Base-by-base conservation (phyloP, 345 rosid species). In the Eucalyptus curtisii region DNA sequence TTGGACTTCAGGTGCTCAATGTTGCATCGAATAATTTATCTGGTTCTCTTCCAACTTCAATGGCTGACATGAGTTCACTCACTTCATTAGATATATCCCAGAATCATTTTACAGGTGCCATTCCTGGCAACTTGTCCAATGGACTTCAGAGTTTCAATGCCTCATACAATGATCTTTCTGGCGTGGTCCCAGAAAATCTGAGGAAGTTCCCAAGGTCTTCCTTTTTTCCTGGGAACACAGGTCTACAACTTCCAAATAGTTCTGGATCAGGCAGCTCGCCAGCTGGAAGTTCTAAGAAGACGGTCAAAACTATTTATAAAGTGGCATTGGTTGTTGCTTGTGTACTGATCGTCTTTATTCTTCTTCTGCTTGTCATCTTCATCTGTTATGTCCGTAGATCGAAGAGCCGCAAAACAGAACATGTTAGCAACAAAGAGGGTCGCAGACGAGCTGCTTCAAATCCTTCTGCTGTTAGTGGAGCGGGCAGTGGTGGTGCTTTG, bases 151-250 rank as follows among this genome's bases (percentile, higher is more conserved):
- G 92, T 90, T 95, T 98, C 89, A 98, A 97, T 90, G 98, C 92
- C 85, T 95, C 99, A 24, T 90, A 93, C 89, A 98, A 98, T 89
- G 95, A 97, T 93, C 95, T 98, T 79, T 96, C 98, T 87, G 99
- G 99, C 27, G 92, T 90, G 90, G 98, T 97, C 89, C 99, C 99
- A 52, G 98, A 95, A 91, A 97, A 91, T 90, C 91, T 98, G 90
- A 94, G 95, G 91, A 93, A 89, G 90, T 97, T 96, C 89, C 97
- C 97, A 68, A 90, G 89, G 33, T 93, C 98, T 90, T 95, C 98
- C n/a, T 98, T 97, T 92, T 94, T 89, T 89, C 99, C 99, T 86
- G 99, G 99, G 90, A 97, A 98, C 89, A 49, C 88, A 91, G 91
- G 88, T 42, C 94, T 98, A 90, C 31, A 30, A 48, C 91, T 98